These are phyloP conservation scores for Botrytis porri DNA, from an alignment of 2,329 filamentous ascomycete genomes.

Conservation along the genomic window DNA sequence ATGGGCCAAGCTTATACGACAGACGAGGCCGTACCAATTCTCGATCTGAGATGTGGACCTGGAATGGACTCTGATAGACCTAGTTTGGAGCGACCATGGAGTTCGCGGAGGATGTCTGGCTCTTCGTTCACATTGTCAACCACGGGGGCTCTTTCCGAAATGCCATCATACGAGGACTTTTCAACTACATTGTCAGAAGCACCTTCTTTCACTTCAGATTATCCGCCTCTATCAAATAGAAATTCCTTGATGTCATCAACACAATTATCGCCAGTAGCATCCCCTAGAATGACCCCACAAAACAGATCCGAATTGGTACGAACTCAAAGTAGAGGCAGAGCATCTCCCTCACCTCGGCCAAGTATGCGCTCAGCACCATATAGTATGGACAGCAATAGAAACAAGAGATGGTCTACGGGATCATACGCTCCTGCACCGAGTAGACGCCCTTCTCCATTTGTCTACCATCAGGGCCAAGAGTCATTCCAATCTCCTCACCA, in stretches of 20 bases:
- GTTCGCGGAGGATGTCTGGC: constrained; percentile 64
- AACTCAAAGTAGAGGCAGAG: constrained; percentile 64
- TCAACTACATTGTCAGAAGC: constrained; percentile 64
- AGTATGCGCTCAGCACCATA: constrained; percentile 69
- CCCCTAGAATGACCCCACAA: constrained; percentile 63
- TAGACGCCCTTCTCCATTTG: constrained; percentile 57
- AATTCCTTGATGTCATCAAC: constrained; percentile 70
- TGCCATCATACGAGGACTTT: constrained; percentile 69
- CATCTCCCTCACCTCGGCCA: constrained; percentile 68
- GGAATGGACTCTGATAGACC: constrained; percentile 51
- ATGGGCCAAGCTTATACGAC: constrained; percentile 62
- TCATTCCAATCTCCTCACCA: constrained; percentile 50
- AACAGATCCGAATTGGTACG: constrained; percentile 59
- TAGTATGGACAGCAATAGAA: constrained; percentile 62
- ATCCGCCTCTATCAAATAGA: constrained; percentile 63
- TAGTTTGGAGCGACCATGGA: constrained; percentile 51
- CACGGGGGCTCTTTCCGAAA: constrained; percentile 61
- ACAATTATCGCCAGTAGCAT: constrained; percentile 69
- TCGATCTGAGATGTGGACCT: constrained; percentile 52
- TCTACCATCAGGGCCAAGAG: constrained; percentile 61
- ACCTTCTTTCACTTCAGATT: constrained; percentile 64
- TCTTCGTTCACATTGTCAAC: constrained; percentile 73
- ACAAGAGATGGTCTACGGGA: constrained; percentile 76
- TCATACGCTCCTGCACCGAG: constrained; percentile 60
- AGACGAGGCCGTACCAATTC: constrained; percentile 60